These are phyloP conservation scores for Chlamydomonas urium DNA, from an alignment of 139 green algal genomes.

Conservation along the genomic window DNA sequence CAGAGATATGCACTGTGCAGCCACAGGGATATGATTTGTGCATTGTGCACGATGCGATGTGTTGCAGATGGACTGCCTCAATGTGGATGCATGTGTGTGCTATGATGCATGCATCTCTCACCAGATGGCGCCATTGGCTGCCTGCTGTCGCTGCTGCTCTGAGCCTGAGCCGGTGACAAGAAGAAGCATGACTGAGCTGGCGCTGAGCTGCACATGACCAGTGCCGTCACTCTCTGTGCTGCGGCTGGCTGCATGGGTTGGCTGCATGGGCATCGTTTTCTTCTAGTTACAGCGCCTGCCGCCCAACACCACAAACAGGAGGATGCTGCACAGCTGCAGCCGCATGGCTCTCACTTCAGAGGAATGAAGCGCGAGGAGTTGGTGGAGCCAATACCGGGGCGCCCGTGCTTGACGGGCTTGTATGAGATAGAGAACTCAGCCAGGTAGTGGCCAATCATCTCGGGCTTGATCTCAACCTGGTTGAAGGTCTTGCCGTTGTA, in stretches of 20 bases:
- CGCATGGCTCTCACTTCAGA: constrained; percentile 90
- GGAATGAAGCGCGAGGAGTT: constrained; percentile 98
- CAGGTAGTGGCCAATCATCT: constrained; percentile 99
- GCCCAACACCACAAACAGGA: no score
- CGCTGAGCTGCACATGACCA: no score
- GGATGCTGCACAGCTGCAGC: no score
- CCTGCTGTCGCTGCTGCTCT: neutral
- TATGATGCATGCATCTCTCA: neutral
- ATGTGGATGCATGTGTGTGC: neutral
- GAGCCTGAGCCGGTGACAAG: neutral
- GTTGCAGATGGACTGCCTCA: no score
- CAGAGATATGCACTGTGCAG: no score
- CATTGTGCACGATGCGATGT: no score
- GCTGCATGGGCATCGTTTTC: no score
- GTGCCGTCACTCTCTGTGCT: no score
- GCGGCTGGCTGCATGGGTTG: no score
- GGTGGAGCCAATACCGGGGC: constrained; percentile 93
- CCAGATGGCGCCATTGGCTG: neutral
- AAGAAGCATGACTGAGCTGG: neutral
- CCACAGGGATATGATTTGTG: no score
- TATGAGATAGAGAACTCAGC: constrained; percentile 99
- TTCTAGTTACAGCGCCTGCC: no score
- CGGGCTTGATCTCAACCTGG: constrained; percentile 78
- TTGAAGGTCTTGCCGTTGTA: constrained; percentile 99
- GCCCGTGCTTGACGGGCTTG: constrained; percentile 97